phyloP scores from a whole-genome alignment of 2,329 filamentous ascomycete genomes.

The Fusarium domesticum region DNA sequence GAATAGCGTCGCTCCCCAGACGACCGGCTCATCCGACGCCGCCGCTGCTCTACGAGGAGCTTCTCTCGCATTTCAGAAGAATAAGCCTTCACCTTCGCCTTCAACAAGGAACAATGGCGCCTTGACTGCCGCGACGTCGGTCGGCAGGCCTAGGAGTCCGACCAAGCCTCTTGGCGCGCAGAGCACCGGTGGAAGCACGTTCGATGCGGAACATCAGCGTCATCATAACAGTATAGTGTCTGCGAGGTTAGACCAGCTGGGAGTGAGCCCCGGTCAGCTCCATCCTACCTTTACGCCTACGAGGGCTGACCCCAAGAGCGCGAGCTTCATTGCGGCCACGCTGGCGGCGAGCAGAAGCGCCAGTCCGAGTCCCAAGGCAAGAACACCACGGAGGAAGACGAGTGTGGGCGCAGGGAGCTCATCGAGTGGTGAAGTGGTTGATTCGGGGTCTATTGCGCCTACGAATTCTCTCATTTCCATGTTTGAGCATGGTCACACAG shows the following conservation, averaged over 20 bases:
- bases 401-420: conserved; percentile 33
- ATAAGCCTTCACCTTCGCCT: conserved; percentile 26
- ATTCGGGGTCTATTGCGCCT: conserved; percentile 58
- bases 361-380: conserved; percentile 35
- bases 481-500: conserved; percentile 55
- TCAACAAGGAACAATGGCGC: conserved; percentile 38
- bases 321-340: conserved; percentile 56
- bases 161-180: conserved; percentile 34
- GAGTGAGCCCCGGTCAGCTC: conserved; percentile 18
- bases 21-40: conserved; percentile 34
- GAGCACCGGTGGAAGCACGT: conserved; percentile 38
- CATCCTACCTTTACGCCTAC: conserved; percentile 13
- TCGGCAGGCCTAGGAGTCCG: conserved; percentile 32
- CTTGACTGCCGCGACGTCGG: conserved; percentile 44
- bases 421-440: conserved; percentile 29
- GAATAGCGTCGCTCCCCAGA: conserved; percentile 33
- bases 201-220: conserved; percentile 18
- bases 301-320: conserved; percentile 45
- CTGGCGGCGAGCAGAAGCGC: conserved; percentile 54
- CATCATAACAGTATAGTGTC: conserved; percentile 21
- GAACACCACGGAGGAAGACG: conserved; percentile 28
- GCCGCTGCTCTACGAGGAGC: conserved; percentile 53
- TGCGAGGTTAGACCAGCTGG: conserved; percentile 26
- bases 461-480: conserved; percentile 64
- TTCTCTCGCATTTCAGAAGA: conserved; percentile 52